Evolutionary conservation across 345 rosid genomes (phyloP).

Genomic region (Angophora floribunda): DNA sequence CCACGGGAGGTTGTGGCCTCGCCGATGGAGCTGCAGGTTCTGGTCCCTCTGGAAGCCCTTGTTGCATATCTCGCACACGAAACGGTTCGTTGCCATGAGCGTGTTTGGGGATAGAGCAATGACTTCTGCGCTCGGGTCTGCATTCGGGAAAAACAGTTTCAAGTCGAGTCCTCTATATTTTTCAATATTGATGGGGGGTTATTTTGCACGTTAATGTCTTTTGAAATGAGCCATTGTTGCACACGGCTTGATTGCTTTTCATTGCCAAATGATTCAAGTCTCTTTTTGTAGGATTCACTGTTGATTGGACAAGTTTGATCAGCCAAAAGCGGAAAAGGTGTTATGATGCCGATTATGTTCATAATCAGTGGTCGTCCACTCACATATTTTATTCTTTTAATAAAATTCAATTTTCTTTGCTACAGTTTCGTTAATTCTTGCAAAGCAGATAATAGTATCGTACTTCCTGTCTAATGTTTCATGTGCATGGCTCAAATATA

Average conservation of each 20-base stretch:
- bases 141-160: neutral
- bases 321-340: neutral
- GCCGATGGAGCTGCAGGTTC: slow-evolving; percentile 12
- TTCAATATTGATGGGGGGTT: neutral
- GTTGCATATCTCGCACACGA: slow-evolving; percentile 9
- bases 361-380: neutral
- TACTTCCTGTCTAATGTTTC: neutral
- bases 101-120: slow-evolving; percentile 3
- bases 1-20: slow-evolving; percentile 15
- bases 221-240: neutral
- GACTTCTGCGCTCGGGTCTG: slow-evolving; percentile 10
- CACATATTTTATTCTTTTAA: neutral
- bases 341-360: neutral
- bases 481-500: neutral
- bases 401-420: neutral
- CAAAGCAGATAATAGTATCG: neutral
- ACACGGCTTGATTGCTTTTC: neutral
- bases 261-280: neutral
- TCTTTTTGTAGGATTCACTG: neutral
- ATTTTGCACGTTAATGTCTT: neutral
- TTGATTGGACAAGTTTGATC: neutral
- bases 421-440: neutral
- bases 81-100: slow-evolving; percentile 10
- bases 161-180: neutral
- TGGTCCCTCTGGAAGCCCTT: slow-evolving; percentile 15